Evolutionary conservation across 441 rosid species (phyloP).

Genomic region (Corymbia citriodora): DNA sequence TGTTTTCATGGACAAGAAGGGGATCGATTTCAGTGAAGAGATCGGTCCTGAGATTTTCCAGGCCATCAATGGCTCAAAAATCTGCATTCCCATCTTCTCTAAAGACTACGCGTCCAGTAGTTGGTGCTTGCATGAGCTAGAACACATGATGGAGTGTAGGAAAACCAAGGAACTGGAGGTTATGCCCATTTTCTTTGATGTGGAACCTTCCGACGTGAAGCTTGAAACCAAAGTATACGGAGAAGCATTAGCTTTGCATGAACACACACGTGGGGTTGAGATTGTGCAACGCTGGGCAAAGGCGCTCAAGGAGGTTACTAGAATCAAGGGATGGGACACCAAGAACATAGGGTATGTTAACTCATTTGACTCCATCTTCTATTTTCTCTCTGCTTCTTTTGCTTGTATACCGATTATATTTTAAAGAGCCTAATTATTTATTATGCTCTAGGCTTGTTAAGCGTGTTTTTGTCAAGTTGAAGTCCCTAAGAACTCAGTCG

Average conservation of each 20-base stretch:
- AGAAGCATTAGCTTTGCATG: background rate
- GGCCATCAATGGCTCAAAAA: background rate
- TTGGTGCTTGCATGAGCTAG: background rate
- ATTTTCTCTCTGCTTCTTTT: background rate
- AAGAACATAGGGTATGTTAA: background rate
- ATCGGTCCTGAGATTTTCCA: accelerated
- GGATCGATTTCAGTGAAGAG: background rate
- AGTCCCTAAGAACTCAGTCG: background rate
- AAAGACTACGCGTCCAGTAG: background rate
- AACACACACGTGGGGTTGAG: background rate
- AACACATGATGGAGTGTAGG: background rate
- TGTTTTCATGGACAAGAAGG: background rate
- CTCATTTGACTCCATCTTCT: background rate
- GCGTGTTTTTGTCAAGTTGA: background rate
- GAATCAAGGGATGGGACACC: background rate
- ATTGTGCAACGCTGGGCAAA: background rate
- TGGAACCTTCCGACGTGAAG: background rate
- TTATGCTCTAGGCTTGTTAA: background rate
- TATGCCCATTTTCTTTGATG: background rate
- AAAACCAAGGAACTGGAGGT: background rate
- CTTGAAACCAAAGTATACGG: background rate
- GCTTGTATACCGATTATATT: background rate
- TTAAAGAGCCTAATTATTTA: background rate
- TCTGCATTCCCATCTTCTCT: background rate
- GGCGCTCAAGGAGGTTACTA: background rate